These are phyloP conservation scores for Eimeria sp. DNA, from an alignment of 169 alveolate genomes.

Conservation along the genomic window DNA sequence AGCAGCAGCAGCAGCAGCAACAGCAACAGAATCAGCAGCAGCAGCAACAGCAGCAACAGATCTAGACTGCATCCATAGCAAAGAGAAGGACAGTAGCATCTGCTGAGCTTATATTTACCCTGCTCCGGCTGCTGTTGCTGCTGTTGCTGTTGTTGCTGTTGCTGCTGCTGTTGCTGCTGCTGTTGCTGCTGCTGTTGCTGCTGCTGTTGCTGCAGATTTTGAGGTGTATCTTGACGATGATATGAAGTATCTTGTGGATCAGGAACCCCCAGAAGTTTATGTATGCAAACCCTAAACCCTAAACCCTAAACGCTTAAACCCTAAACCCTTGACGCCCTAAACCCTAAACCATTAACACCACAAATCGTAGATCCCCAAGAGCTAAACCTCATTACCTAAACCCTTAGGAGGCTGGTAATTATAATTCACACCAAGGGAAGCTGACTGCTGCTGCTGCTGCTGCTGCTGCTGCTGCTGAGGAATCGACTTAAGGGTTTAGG, in stretches of 20 bases:
- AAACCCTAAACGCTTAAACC: background rate
- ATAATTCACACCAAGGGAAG: too few species aligned
- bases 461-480: too few species aligned
- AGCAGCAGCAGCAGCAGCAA: constrained; percentile 36
- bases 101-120: background rate
- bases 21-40: constrained; percentile 17
- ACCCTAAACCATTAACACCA: background rate
- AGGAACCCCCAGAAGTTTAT: constrained; percentile 16
- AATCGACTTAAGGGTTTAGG: background rate
- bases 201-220: background rate
- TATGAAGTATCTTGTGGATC: background rate
- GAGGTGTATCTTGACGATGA: constrained; percentile 23
- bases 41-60: background rate
- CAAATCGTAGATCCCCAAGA: background rate
- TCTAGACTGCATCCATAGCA: background rate
- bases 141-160: constrained; percentile 24
- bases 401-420: too few species aligned
- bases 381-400: background rate
- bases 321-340: background rate
- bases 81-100: background rate
- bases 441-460: too few species aligned
- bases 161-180: constrained; percentile 36
- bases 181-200: constrained; percentile 63
- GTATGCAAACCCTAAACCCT: background rate
- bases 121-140: background rate